Percentiles rank a stretch among this genome's conserved stretches.
These are phyloP conservation scores for Amanita pseudoporphyria DNA, from an alignment of 768 basidiomycete species.

Conservation along the genomic window DNA sequence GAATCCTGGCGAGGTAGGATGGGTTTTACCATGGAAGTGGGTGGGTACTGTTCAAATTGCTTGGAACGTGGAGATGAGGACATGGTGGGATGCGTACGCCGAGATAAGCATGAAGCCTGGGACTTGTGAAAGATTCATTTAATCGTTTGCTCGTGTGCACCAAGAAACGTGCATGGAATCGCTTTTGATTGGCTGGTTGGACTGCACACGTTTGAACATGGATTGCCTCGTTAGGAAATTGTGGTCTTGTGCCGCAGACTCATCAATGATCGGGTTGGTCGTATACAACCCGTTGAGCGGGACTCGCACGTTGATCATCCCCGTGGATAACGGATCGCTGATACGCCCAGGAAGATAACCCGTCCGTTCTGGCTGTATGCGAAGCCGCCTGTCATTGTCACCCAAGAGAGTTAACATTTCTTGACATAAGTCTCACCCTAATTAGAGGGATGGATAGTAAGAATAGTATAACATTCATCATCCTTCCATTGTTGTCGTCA, in stretches of 20 bases:
- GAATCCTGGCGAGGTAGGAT: not conserved
- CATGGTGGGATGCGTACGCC: not conserved
- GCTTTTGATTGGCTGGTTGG: constrained; percentile 3
- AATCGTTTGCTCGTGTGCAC: constrained; percentile 4
- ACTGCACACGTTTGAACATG: not conserved
- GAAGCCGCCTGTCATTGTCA: too few species aligned
- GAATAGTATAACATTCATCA: too few species aligned
- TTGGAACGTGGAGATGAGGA: not conserved
- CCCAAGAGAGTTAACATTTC: too few species aligned
- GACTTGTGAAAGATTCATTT: not conserved
- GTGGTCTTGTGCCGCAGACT: constrained; percentile 1
- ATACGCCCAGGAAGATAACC: too few species aligned
- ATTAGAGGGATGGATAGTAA: too few species aligned
- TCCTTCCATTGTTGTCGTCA: too few species aligned
- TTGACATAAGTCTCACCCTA: too few species aligned
- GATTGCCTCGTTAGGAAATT: not conserved
- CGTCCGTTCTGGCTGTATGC: too few species aligned
- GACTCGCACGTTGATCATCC: too few species aligned
- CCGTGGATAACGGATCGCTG: too few species aligned
- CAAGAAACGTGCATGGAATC: constrained; percentile 1
- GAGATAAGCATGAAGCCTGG: constrained; percentile 1
- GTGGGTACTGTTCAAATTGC: not conserved
- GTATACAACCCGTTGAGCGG: too few species aligned
- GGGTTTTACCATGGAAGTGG: not conserved
- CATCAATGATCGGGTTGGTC: not conserved